Evolutionary conservation across 1,139 yeast genomes (phyloP).

Genomic region (Candida dubliniensis): DNA sequence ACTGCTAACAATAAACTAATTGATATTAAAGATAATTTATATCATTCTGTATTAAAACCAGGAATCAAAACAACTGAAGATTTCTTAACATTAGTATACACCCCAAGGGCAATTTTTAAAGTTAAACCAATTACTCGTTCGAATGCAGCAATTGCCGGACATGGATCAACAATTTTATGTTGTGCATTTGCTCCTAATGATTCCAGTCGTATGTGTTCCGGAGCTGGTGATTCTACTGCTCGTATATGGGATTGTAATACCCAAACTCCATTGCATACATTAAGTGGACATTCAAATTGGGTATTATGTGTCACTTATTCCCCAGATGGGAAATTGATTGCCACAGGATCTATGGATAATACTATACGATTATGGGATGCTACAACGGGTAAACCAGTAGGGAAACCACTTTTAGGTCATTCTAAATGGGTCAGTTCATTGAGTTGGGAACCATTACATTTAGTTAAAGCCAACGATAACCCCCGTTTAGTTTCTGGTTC

Average conservation of each 20-base stretch:
- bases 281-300: constrained; percentile 90
- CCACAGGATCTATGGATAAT: constrained; percentile 96
- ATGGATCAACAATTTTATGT: constrained; percentile 88
- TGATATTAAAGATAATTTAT: constrained; percentile 77
- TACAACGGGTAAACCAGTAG: constrained; percentile 69
- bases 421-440: constrained; percentile 85
- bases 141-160: constrained; percentile 92
- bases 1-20: constrained; percentile 33
- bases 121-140: constrained; percentile 91
- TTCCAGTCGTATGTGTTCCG: constrained; percentile 85
- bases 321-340: constrained; percentile 87
- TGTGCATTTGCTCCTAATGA: constrained; percentile 93
- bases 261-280: constrained; percentile 80
- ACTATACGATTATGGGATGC: constrained; percentile 89
- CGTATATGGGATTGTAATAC: constrained; percentile 97
- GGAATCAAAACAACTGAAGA: constrained; percentile 91
- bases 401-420: constrained; percentile 78
- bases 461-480: constrained; percentile 59
- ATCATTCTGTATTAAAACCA: constrained; percentile 79
- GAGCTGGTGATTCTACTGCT: constrained; percentile 98
- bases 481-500: constrained; percentile 87
- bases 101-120: constrained; percentile 93
- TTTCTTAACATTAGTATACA: constrained; percentile 82
- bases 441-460: constrained; percentile 93
- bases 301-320: constrained; percentile 92